Evolutionary conservation across 495 filamentous ascomycete species (phyloP), one percentile per base, ranked within the genome.

Genomic region (Chaetomidium leptoderma): DNA sequence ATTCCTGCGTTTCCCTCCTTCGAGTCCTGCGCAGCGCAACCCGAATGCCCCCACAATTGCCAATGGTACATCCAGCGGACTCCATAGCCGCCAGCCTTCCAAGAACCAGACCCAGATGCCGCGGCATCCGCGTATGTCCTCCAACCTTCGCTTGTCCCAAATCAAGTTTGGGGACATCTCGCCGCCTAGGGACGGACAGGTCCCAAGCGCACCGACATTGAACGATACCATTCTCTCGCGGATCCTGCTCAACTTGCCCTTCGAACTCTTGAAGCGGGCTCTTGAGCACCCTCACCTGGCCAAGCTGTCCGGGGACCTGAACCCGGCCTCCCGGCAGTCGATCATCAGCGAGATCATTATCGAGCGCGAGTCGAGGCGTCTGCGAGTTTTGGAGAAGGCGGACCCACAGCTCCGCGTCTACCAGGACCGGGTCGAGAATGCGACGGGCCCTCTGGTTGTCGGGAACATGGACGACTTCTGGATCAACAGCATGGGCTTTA

Each of bases 131-230:
- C 66, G 57, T 13, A 13, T 60, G 21, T 58, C 66, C 0, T 66
- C 71, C 43, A 77, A 83, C 53, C 76, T 79, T 2, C 76, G 80
- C 0, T 66, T 87, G 6, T 81, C 81, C 51, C 70, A 70, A 46
- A 87, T 89, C 63, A 79, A 80, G 58, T 89, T 89, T 60, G 86
- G 86, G 10, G 85, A 89, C 57, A 67, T 81, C 8, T 73, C 81
- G 11, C 64, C 75, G 0, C 70, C 79, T 10, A 73, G 76, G n/a
- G 67, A 63, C 62, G 66, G 63, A 24, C 46, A 35, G 8, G 5
- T 45, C 10, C 51, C 39, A 4, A 63, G 58, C 40, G 27, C 33
- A 8, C 60, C 62, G 13, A 53, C 61, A 7, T 26, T 32, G 0
- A 55, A 55, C 55, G 52, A 73, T 6, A 72, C 63, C 2, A 63